These are phyloP conservation scores for Mrakia blollopis DNA, from an alignment of 768 basidiomycete genomes.

Conservation along the genomic window DNA sequence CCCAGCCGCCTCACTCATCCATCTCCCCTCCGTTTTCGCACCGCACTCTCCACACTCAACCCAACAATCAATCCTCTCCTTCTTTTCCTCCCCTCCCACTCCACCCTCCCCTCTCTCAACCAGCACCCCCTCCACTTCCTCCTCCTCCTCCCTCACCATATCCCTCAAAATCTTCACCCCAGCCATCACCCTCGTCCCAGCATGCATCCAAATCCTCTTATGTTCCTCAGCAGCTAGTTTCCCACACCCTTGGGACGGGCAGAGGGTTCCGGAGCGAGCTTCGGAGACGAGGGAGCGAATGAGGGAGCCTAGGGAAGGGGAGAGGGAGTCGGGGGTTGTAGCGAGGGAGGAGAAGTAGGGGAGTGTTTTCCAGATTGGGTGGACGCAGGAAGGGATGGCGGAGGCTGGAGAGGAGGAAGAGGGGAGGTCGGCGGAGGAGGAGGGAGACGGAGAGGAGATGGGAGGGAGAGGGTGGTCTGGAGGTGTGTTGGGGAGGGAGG, in stretches of 20 bases:
- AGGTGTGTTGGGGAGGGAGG: not conserved
- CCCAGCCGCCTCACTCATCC: conserved; percentile 26
- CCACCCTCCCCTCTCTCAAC: not conserved
- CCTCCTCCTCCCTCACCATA: not conserved
- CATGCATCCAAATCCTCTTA: conserved; percentile 26
- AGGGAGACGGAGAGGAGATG: not conserved
- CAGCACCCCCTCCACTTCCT: conserved; percentile 21
- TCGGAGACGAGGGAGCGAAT: not conserved
- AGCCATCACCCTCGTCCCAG: conserved; percentile 13
- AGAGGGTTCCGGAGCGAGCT: not conserved
- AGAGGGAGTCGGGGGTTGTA: not conserved
- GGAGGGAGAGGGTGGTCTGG: not conserved
- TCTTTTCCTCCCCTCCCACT: not conserved
- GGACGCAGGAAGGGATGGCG: conserved; percentile 1
- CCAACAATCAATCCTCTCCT: conserved; percentile 22
- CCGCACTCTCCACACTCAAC: conserved; percentile 17
- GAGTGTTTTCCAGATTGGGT: conserved; percentile 6
- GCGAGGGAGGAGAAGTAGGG: conserved; percentile 14
- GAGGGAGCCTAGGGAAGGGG: conserved; percentile 9
- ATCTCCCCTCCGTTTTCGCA: not conserved
- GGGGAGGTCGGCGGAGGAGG: not conserved
- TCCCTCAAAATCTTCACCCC: conserved; percentile 3
- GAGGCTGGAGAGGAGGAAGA: not conserved
- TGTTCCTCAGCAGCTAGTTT: not conserved
- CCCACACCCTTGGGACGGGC: not conserved